Evolutionary conservation across 2,329 filamentous ascomycete genomes (phyloP).

Genomic region (Fusarium acutatum): DNA sequence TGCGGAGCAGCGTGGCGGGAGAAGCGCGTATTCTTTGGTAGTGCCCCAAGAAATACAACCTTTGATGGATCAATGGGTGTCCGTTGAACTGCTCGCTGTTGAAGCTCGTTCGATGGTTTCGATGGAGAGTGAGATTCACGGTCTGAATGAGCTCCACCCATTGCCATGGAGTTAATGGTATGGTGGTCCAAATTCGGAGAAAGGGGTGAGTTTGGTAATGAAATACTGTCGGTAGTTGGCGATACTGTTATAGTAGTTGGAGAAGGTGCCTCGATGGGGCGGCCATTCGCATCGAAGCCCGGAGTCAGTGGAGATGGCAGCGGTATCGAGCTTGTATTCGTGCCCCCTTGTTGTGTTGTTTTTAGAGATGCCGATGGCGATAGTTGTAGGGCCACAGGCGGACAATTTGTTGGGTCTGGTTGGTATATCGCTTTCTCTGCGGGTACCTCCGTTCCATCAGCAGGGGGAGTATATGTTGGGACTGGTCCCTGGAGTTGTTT

Average conservation of each 20-base stretch:
- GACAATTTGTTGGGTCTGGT: constrained; percentile 26
- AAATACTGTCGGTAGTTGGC: constrained; percentile 17
- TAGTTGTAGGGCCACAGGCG: constrained; percentile 21
- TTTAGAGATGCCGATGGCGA: constrained; percentile 31
- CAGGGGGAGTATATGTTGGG: constrained; percentile 58
- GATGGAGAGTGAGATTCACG: constrained; percentile 1
- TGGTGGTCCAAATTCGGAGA: constrained; percentile 16
- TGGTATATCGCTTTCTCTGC: constrained; percentile 45
- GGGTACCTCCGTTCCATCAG: constrained; percentile 36
- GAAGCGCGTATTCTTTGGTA: constrained; percentile 58
- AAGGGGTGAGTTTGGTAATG: constrained; percentile 28
- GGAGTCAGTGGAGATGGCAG: constrained; percentile 57
- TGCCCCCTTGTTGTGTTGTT: constrained; percentile 29
- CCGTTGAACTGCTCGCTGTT: constrained; percentile 50
- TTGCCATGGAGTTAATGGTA: constrained; percentile 8
- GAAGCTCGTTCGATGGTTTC: background rate
- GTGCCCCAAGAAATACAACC: constrained; percentile 63
- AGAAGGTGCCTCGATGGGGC: constrained; percentile 52
- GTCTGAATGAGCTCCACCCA: constrained; percentile 9
- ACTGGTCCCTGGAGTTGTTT: constrained; percentile 60
- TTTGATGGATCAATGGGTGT: constrained; percentile 61
- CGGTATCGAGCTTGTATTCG: constrained; percentile 48
- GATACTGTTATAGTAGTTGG: constrained; percentile 47
- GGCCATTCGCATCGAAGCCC: constrained; percentile 53
- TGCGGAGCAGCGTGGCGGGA: constrained; percentile 27